Evolutionary conservation across 768 basidiomycete species (phyloP).

Genomic region (Rhodotorula diobovata): DNA sequence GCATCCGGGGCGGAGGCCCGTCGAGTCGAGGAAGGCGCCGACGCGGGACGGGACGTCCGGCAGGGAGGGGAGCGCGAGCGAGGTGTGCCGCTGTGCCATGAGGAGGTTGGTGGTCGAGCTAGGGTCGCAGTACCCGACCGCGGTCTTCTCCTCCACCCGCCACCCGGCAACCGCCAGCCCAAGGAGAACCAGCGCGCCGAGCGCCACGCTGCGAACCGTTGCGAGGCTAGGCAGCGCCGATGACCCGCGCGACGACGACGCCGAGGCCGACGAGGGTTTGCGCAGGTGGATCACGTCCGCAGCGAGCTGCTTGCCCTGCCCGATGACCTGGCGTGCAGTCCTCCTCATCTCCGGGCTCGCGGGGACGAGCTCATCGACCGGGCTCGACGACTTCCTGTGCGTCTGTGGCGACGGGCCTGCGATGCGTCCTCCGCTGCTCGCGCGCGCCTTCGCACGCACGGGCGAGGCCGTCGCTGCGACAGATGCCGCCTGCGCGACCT

Average conservation of each 20-base stretch:
- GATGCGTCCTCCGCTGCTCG: background rate
- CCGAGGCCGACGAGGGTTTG: background rate
- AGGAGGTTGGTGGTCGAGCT: constrained; percentile 43
- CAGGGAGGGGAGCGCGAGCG: constrained; percentile 43
- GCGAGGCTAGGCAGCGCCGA: too few relatives aligned
- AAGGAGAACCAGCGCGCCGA: background rate
- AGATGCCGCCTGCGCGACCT: too few relatives aligned
- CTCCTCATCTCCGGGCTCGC: background rate
- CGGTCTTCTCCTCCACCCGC: constrained; percentile 30
- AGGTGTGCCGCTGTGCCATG: constrained; percentile 31
- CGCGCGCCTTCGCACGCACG: too few relatives aligned
- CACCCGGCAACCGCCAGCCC: constrained; percentile 18
- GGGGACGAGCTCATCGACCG: background rate
- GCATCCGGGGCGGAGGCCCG: constrained; percentile 42
- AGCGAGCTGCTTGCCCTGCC: background rate
- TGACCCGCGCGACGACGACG: too few relatives aligned
- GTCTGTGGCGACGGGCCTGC: background rate
- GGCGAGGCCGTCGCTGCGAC: too few relatives aligned
- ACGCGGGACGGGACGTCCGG: constrained; percentile 42
- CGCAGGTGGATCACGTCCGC: background rate
- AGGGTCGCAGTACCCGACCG: constrained; percentile 49
- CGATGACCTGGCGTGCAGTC: background rate
- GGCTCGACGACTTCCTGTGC: background rate
- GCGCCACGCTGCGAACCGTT: background rate
- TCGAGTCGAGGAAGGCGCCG: constrained; percentile 11